Percentiles rank a stretch among this genome's conserved stretches.
phyloP scores from a whole-genome alignment of 140 eudicot genomes.

The Anethum foeniculum region DNA sequence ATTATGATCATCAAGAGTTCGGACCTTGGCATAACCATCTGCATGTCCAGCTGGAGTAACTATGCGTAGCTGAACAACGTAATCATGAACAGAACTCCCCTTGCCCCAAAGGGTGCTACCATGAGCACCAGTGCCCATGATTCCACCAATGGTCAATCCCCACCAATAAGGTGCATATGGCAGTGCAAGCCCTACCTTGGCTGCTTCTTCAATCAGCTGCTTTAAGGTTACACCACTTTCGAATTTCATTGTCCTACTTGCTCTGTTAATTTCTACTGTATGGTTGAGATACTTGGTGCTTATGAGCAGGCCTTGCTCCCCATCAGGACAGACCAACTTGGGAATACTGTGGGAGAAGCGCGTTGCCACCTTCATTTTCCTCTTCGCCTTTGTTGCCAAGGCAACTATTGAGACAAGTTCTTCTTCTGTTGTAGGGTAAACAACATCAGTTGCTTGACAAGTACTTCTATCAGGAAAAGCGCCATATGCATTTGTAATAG shows the following conservation, averaged over 20 bases:
- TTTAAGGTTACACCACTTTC: conserved; percentile 55
- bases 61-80: conserved; percentile 45
- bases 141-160: conserved; percentile 78
- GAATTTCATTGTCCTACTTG: conserved; percentile 28
- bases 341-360: conserved; percentile 67
- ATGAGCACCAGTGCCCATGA: conserved; percentile 78
- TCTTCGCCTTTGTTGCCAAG: conserved; percentile 25
- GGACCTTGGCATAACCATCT: conserved; percentile 46
- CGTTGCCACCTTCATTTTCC: conserved; percentile 58
- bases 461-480: conserved; percentile 59
- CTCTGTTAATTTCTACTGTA: conserved; percentile 21
- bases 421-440: conserved; percentile 53
- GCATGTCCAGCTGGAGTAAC: conserved; percentile 32
- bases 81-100: conserved; percentile 69
- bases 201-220: conserved; percentile 56
- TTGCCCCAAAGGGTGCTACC: conserved; percentile 75
- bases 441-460: conserved; percentile 47
- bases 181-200: conserved; percentile 42
- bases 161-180: conserved; percentile 83
- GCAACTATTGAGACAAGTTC: conserved; percentile 43
- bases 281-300: conserved; percentile 52
- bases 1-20: conserved; percentile 29
- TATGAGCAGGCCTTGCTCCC: conserved; percentile 53
- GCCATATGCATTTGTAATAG: conserved; percentile 58
- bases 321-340: conserved; percentile 58